Evolutionary conservation across 805 yeast species (phyloP), one percentile per base, ranked within the genome.

Genomic region (Saturnispora hagleri): DNA sequence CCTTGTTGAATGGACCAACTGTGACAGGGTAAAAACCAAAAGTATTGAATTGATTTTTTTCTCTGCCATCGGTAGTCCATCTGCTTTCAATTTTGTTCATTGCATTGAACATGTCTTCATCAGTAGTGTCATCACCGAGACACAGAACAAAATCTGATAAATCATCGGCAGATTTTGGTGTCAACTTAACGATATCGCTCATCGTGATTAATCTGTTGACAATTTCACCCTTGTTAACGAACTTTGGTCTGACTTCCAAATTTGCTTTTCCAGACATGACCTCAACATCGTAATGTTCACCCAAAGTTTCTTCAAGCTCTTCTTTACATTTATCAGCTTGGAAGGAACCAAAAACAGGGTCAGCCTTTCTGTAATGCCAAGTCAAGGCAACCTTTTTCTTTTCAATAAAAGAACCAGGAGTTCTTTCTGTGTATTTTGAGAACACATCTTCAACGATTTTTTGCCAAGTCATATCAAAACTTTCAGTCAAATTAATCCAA

Each of bases 251-350:
- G n/a, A 93, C 98, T 69, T 93, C 99, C 45, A 93, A 78, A 63
- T 93, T 93, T 33, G 98, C 98, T 69, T 93, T 93, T 46, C 99
- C 99, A 13, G 85, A 75, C 97, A 93, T 91, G 15, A 93, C 93
- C 63, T 93, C 99, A 43, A 93, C 85, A 55, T 89, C 96, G 62
- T 80, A 86, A 22, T 77, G 76, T 28, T 67, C 68, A 2, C 15
- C 17, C 10, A 90, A 77, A 1, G 82, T 75, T 17, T 70, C 72
- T 53, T 75, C 71, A 56, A 93, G 69, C 54, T 83, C 84, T 22
- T 81, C 74, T 55, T 83, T 77, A 62, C 93, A 77, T 63, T 82
- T 80, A 15, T 77, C 71, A 0, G 97, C 95, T 69, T 89, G 96
- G 70, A 78, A 91, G 43, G 75, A 80, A 31, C 99, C 99, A 58